Conservation (phyloP, 495 filamentous ascomycete genomes). For the Aspergillus baeticus region DNA sequence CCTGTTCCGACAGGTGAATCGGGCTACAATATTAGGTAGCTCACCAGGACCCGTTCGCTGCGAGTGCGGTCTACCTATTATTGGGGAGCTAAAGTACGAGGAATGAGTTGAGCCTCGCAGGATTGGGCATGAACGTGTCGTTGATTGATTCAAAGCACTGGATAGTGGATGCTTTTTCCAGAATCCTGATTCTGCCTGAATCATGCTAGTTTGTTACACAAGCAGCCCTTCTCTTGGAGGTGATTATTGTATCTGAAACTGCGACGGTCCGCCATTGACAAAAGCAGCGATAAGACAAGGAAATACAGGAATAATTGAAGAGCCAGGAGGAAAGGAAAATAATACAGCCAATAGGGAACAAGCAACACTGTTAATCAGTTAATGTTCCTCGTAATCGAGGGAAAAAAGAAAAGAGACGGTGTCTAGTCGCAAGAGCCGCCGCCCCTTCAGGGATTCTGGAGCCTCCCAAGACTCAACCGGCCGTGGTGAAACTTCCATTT, state of each 20-base stretch:
- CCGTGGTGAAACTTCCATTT: slow-evolving; percentile 20
- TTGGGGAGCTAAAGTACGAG: not conserved
- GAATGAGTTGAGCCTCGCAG: not conserved
- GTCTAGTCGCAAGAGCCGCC: slow-evolving; percentile 8
- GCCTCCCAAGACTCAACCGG: slow-evolving; percentile 8
- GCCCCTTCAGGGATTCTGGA: slow-evolving; percentile 13
- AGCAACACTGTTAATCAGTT: not conserved
- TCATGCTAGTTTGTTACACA: not conserved
- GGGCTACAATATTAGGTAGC: not conserved
- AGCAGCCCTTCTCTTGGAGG: not conserved
- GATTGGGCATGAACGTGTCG: not conserved
- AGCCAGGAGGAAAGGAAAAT: not conserved
- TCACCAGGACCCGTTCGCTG: not conserved
- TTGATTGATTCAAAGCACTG: not conserved
- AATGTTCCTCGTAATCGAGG: not conserved
- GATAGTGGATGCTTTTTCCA: not conserved
- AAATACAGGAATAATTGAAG: not conserved
- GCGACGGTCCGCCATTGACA: not conserved
- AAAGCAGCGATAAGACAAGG: not conserved
- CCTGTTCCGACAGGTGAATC: not conserved
- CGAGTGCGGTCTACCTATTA: no score
- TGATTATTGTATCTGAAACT: slow-evolving; percentile 5
- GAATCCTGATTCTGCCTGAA: not conserved
- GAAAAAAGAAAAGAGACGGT: not conserved
- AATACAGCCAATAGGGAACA: not conserved